Evolutionary conservation across 208 protist genomes (phyloP), one percentile per base, ranked within the genome.

Genomic region (Histomonas meleagridis): DNA sequence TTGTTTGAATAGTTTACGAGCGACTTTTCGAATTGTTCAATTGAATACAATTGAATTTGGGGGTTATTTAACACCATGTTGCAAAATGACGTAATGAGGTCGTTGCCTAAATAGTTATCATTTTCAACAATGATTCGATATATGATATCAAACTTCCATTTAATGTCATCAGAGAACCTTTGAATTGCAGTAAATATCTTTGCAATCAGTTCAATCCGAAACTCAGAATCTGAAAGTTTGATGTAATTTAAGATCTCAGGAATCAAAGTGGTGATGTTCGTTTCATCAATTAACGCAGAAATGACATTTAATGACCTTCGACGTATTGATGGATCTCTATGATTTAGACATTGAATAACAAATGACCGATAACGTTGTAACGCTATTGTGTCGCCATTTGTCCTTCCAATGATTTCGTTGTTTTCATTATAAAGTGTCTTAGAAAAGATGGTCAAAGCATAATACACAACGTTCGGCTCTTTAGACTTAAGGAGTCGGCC

Each of bases 401-500:
- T 28, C 55, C 76, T 86, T 18, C 55, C 76, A n/a, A 86, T 86
- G 46, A 86, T 86, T 49, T 32, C 16, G 40, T 32, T 43, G 5
- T 86, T 46, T n/a, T n/a, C n/a, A n/a, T 86, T 86, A n/a, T 86
- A 86, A 55, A 86, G 76, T 55, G 55, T 86, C 28, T 40, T 12
- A 18, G 46, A 55, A 46, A 86, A 86, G 0, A 48, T 46, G 2
- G 76, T 55, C 32, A 86, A 28, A 55, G 76, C 76, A 16, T 40
- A 86, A 57, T 86, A 86, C 7, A 86, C 46, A 86, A 86, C n/a
- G 26, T 86, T 86, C 55, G 76, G 76, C 28, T 86, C n/a, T 49
- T 7, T 7, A 46, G 55, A 86, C 5, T 40, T 86, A 28, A 86
- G 55, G 18, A 86, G 46, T 55, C 76, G 76, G 0, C 76, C 76